Percentiles rank a stretch among this genome's conserved stretches.
phyloP scores from a whole-genome alignment of 1,284 basidiomycete species.

The Rhodotorula sp. region DNA sequence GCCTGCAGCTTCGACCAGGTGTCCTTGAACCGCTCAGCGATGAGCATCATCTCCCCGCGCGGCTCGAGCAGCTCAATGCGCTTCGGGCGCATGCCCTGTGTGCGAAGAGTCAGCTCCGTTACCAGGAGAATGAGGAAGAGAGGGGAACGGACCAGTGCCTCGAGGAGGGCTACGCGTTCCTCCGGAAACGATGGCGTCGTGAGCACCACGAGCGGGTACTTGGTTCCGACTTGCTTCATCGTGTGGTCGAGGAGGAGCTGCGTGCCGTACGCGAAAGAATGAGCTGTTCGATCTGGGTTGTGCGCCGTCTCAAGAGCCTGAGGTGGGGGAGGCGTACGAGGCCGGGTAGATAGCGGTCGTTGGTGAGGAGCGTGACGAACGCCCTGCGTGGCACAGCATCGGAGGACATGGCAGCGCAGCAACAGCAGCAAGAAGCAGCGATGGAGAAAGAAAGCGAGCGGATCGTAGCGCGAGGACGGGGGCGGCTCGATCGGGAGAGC shows the following conservation, averaged over 20 bases:
- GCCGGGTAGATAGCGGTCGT: constrained; percentile 6
- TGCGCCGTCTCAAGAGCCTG: neutral
- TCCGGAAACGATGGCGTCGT: constrained; percentile 13
- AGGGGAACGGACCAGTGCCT: neutral
- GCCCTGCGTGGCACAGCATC: neutral
- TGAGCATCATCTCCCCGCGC: constrained; percentile 1
- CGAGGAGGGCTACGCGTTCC: constrained; percentile 4
- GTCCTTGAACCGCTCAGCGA: constrained; percentile 17
- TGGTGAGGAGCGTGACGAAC: constrained; percentile 5
- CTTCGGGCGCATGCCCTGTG: neutral
- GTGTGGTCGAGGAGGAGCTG: constrained; percentile 18
- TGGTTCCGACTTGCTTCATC: constrained; percentile 9
- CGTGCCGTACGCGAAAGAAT: neutral
- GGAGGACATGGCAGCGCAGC: neutral
- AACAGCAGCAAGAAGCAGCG: neutral
- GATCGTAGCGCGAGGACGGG: neutral
- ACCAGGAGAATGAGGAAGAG: neutral
- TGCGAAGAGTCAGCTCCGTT: accelerated
- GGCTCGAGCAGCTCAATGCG: constrained; percentile 16
- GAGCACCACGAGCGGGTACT: constrained; percentile 16
- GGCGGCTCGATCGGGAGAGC: neutral
- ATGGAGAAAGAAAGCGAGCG: neutral
- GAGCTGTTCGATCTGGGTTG: no score
- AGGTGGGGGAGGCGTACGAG: neutral
- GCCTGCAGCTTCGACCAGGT: constrained; percentile 23